phyloP scores from a whole-genome alignment of 1,284 basidiomycete genomes.

The Tylopilus orsonianus region DNA sequence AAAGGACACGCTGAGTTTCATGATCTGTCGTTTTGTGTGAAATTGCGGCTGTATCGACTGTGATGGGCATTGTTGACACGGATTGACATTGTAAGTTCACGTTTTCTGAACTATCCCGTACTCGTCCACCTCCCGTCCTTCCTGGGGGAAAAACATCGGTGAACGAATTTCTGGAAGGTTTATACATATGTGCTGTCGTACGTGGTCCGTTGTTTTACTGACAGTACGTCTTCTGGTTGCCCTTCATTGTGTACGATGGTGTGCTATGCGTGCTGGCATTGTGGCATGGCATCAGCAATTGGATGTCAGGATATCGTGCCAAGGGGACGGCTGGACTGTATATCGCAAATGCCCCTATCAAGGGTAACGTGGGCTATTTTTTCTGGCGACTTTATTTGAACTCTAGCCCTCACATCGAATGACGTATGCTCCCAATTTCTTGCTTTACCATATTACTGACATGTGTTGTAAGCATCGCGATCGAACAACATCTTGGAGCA shows the following conservation, averaged over 20 bases:
- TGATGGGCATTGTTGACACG: neutral
- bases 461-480: neutral
- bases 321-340: conserved; percentile 1
- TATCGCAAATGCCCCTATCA: conserved; percentile 13
- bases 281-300: conserved; percentile 10
- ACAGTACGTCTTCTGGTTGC: conserved; percentile 19
- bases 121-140: too few species aligned
- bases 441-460: conserved; percentile 10
- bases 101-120: too few species aligned
- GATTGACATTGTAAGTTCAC: neutral
- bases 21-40: conserved; percentile 15
- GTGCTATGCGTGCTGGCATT: conserved; percentile 16
- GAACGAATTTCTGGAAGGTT: conserved; percentile 8
- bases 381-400: conserved; percentile 10
- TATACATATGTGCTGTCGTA: conserved; percentile 16
- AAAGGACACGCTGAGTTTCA: conserved; percentile 7
- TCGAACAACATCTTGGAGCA: conserved; percentile 13
- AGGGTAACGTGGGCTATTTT: conserved; percentile 19
- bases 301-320: conserved; percentile 1
- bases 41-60: neutral
- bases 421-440: neutral
- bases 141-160: conserved; percentile 1
- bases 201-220: conserved; percentile 6
- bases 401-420: neutral
- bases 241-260: conserved; percentile 13